Evolutionary conservation across 2,329 filamentous ascomycete genomes (phyloP).

Genomic region (Fusarium cicatricum): DNA sequence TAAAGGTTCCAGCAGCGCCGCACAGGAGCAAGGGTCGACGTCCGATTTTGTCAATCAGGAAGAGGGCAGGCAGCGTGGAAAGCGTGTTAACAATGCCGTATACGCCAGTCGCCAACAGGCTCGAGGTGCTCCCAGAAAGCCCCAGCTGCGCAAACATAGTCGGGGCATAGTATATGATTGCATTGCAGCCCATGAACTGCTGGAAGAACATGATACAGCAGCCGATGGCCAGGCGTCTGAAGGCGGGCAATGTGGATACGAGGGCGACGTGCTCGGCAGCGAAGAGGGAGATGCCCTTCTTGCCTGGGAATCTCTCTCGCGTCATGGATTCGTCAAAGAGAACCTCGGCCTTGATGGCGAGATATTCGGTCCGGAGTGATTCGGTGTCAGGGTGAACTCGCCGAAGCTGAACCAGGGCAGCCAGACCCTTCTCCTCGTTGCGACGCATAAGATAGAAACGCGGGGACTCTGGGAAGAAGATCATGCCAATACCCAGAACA

Average conservation of each 20-base stretch:
- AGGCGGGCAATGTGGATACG: slow-evolving; percentile 41
- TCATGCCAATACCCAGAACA: slow-evolving; percentile 62
- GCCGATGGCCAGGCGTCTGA: slow-evolving; percentile 60
- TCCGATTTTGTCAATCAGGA: slow-evolving; percentile 63
- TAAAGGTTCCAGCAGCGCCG: slow-evolving; percentile 69
- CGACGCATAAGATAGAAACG: slow-evolving; percentile 47
- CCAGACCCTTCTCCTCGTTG: slow-evolving; percentile 44
- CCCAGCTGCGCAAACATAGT: slow-evolving; percentile 56
- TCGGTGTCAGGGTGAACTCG: slow-evolving; percentile 45
- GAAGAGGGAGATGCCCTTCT: slow-evolving; percentile 43
- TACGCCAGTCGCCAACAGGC: slow-evolving; percentile 64
- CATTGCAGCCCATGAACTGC: slow-evolving; percentile 58
- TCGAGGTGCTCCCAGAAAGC: slow-evolving; percentile 51
- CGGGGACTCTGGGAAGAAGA: slow-evolving; percentile 57
- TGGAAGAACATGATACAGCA: slow-evolving; percentile 65
- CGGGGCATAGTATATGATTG: slow-evolving; percentile 58
- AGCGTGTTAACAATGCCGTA: slow-evolving; percentile 65
- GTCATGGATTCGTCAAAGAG: slow-evolving; percentile 46
- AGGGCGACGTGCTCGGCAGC: slow-evolving; percentile 44
- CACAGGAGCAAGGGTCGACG: slow-evolving; percentile 70
- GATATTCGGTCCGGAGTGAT: slow-evolving; percentile 44
- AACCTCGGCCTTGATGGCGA: slow-evolving; percentile 50
- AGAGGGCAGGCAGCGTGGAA: slow-evolving; percentile 52
- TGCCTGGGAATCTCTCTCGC: slow-evolving; percentile 43
- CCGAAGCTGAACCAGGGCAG: slow-evolving; percentile 44